phyloP scores from a whole-genome alignment of 1,139 yeast genomes.

The Scheffersomyces insectosa region DNA sequence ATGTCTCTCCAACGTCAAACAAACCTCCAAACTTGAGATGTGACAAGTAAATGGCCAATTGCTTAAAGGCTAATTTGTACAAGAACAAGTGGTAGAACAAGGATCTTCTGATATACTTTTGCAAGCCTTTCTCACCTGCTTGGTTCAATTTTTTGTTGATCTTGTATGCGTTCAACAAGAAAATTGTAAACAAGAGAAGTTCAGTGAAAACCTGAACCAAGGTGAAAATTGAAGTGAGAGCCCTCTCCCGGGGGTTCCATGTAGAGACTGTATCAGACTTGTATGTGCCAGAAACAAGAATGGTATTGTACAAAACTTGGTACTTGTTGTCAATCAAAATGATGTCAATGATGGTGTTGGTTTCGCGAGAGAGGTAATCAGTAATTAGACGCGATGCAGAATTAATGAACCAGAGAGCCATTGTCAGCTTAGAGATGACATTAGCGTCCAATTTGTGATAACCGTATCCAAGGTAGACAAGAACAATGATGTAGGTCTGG shows the following conservation, averaged over 20 bases:
- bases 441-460: neutral
- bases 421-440: neutral
- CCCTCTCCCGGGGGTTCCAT: neutral
- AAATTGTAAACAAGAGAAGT: neutral
- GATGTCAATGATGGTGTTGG: neutral
- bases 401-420: neutral
- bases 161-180: neutral
- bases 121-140: neutral
- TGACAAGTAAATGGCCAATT: constrained; percentile 4
- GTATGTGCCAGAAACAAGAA: neutral
- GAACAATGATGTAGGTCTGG: neutral
- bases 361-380: neutral
- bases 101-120: constrained; percentile 3
- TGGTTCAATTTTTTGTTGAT: neutral
- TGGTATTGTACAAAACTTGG: neutral
- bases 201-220: neutral
- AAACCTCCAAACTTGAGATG: constrained; percentile 10
- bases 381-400: neutral
- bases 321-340: neutral
- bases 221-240: neutral
- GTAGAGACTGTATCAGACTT: neutral
- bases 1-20: constrained; percentile 12
- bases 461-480: neutral
- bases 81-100: constrained; percentile 11
- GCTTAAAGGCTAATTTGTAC: constrained; percentile 9